A percentile compares a stretch with the other conserved stretches of the same genome.
Evolutionary conservation across 75 land plant genomes (phyloP).

Genomic region (Gnetum montanum): DNA sequence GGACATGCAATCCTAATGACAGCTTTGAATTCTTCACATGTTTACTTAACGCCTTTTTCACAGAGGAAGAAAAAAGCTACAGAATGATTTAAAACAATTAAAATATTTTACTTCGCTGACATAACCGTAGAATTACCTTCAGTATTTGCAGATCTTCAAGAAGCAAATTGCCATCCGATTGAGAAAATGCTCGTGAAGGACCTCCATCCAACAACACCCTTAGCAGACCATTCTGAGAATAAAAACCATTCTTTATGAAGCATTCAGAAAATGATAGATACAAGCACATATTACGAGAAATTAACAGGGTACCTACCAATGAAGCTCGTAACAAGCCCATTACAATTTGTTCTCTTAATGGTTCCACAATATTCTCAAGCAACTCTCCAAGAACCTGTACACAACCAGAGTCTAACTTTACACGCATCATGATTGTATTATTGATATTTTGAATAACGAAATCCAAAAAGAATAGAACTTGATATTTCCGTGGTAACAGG

Average conservation of each 20-base stretch:
- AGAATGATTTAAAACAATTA: too few relatives aligned
- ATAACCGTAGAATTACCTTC: slow-evolving; percentile 58
- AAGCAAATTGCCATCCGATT: slow-evolving; percentile 52
- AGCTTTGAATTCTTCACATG: too few relatives aligned
- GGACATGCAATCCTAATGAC: too few relatives aligned
- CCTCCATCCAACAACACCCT: slow-evolving; percentile 90
- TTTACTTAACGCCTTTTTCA: too few relatives aligned
- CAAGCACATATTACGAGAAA: neutral
- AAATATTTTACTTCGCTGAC: too few relatives aligned
- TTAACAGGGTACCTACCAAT: slow-evolving; percentile 25
- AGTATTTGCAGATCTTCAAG: slow-evolving; percentile 77
- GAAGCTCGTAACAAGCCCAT: slow-evolving; percentile 37
- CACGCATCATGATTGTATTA: too few relatives aligned
- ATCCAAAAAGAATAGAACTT: too few relatives aligned
- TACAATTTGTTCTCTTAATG: slow-evolving; percentile 45
- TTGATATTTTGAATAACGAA: too few relatives aligned
- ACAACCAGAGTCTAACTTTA: too few relatives aligned
- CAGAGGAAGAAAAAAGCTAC: too few relatives aligned
- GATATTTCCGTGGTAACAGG: too few relatives aligned
- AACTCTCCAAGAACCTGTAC: slow-evolving; percentile 39
- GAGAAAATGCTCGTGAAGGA: slow-evolving; percentile 62
- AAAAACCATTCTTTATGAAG: neutral
- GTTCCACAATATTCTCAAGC: slow-evolving; percentile 35
- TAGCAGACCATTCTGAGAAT: slow-evolving; percentile 61
- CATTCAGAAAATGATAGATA: neutral